Base-by-base conservation (phyloP, 352 stramenopile genomes). In the Globisporangium carolinianum region DNA sequence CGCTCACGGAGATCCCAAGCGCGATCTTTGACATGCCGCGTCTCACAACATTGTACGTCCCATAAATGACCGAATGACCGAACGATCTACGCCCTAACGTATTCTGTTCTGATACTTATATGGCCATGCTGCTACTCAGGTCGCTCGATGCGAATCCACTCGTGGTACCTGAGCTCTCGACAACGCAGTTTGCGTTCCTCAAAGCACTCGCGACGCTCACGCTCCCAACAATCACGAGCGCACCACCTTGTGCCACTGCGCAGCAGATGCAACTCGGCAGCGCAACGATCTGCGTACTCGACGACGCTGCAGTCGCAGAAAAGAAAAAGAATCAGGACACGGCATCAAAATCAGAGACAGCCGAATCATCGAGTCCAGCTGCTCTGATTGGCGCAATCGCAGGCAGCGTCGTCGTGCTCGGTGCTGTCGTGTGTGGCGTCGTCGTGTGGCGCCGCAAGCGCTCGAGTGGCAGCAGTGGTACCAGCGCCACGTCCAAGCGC, bases 1-100 rank as follows among this genome's bases (percentile, higher is more conserved):
- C 78, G 7, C 67, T 90, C 17, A 73, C 68, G 0, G 63, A 61
- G 15, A 77, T 87, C 45, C 80, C 77, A 2, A 53, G 60, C 4
- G 63, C 65, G 1, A 63, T 90, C 32, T 88, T 75, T 51, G 65
- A 73, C 6, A 72, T 86, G 58, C 53, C 65, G 18, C 69, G 55
- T 0, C 65, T 90, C 15, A 59, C 67, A 38, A 55, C 65, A 45
- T 63, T 90, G 18, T 66, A 73, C 43, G 60, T 86, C 74, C 24
- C 24, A 24, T 24, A 24, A 24, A 24, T 24, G 24, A 1, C 24
- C 24, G 1, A 24, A 24, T 24, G 24, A 24, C 24, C 24, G 1
- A 24, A 24, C 2, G 24, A 24, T 24, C 24, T 24, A 24, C 24
- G 24, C 24, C 24, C 24, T 2, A 24, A 3, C 24, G 24, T 24